Percentiles rank a stretch among this genome's conserved stretches.
Evolutionary conservation across 1,284 basidiomycete species (phyloP).

Genomic region (Xerocomus cyaneibrunnescens): DNA sequence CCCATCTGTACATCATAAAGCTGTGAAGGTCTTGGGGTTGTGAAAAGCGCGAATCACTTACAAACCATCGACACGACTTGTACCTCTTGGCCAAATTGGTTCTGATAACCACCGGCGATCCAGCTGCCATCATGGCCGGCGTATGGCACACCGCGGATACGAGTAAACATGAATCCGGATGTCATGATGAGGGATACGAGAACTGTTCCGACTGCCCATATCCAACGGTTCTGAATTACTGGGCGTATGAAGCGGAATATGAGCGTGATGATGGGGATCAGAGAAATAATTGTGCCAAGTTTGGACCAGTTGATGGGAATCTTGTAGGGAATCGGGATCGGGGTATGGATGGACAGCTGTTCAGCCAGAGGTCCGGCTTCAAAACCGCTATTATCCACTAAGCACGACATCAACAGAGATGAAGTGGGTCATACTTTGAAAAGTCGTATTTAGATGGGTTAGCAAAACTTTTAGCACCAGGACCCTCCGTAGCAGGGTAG

Average conservation of each 20-base stretch:
- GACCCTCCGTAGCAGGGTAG: conserved; percentile 73
- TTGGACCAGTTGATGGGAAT: conserved; percentile 70
- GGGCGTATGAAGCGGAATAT: conserved; percentile 65
- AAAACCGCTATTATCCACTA: conserved; percentile 68
- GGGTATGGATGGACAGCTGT: conserved; percentile 71
- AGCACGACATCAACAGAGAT: conserved; percentile 7
- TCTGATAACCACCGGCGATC: conserved; percentile 88
- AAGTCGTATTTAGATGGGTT: conserved; percentile 78
- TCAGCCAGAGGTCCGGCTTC: conserved; percentile 74
- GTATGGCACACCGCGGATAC: conserved; percentile 84
- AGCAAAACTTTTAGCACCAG: conserved; percentile 54
- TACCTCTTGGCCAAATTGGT: conserved; percentile 91
- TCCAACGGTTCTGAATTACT: conserved; percentile 74
- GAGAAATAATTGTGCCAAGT: conserved; percentile 45
- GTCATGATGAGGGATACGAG: conserved; percentile 80
- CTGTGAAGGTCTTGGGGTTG: too few relatives aligned
- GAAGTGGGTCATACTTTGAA: conserved; percentile 49
- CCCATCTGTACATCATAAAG: conserved; percentile 67
- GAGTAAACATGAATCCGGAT: conserved; percentile 95
- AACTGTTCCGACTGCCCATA: conserved; percentile 70
- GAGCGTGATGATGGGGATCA: conserved; percentile 46
- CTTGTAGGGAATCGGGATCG: conserved; percentile 70
- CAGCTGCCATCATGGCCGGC: conserved; percentile 66
- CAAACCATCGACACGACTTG: conserved; percentile 87
- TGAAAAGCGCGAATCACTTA: conserved; percentile 41